phyloP scores from a whole-genome alignment of 495 filamentous ascomycete genomes.

The Penicillium diatomitis region DNA sequence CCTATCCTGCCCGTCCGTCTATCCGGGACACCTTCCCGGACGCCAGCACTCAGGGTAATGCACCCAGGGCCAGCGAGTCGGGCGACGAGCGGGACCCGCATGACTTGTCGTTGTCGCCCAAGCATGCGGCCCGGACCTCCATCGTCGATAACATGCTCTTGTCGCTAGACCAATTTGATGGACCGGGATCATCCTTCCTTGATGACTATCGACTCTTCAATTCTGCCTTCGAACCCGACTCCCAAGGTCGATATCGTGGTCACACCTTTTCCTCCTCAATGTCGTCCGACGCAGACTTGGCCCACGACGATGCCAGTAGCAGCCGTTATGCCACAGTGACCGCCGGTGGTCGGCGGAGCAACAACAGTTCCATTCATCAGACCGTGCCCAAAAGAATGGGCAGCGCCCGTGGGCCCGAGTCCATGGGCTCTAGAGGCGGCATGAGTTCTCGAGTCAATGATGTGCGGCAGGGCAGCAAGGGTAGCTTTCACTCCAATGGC shows the following conservation, averaged over 20 bases:
- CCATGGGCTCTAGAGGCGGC: constrained; percentile 22
- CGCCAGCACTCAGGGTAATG: constrained; percentile 26
- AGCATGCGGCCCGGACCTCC: constrained; percentile 71
- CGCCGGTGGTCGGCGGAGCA: constrained; percentile 57
- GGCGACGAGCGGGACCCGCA: constrained; percentile 66
- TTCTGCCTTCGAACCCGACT: constrained; percentile 28
- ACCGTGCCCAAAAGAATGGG: constrained; percentile 53
- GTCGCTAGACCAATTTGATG: constrained; percentile 72
- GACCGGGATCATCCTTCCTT: constrained; percentile 35
- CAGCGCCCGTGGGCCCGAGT: constrained; percentile 45
- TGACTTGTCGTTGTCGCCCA: constrained; percentile 69
- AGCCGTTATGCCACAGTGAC: constrained; percentile 50
- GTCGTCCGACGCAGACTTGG: constrained; percentile 66
- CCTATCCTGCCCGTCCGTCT: constrained; percentile 23
- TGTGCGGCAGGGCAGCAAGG: constrained; percentile 60
- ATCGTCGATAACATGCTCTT: constrained; percentile 88
- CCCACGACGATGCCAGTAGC: constrained; percentile 54
- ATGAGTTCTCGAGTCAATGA: constrained; percentile 17
- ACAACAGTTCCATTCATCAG: constrained; percentile 71
- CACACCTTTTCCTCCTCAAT: constrained; percentile 59
- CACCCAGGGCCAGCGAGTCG: constrained; percentile 32
- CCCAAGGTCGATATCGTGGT: constrained; percentile 41
- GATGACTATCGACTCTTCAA: constrained; percentile 37
- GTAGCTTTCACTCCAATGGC: constrained; percentile 56
- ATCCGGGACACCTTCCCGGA: constrained; percentile 45